These are phyloP conservation scores for Ascosphaera pollenicola DNA, from an alignment of 2,329 filamentous ascomycete genomes.

Conservation along the genomic window DNA sequence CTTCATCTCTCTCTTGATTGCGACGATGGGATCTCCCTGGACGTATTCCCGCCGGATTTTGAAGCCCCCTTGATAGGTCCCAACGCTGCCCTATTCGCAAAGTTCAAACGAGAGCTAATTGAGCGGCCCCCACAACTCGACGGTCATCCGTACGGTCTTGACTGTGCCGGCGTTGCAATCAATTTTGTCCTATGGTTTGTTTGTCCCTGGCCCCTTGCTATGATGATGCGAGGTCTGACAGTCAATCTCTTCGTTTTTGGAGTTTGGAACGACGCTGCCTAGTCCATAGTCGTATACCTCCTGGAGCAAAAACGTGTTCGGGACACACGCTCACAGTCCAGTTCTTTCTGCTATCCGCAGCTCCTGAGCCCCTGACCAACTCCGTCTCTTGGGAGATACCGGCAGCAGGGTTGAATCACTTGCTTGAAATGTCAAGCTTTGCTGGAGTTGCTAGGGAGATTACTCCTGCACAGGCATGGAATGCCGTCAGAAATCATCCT, in stretches of 20 bases:
- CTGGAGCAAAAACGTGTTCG: slow-evolving; percentile 4
- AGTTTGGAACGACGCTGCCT: slow-evolving; percentile 12
- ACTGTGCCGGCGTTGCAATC: slow-evolving; percentile 10
- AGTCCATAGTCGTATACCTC: slow-evolving; percentile 6
- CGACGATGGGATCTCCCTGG: slow-evolving; percentile 1
- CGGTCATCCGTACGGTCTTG: slow-evolving; percentile 10
- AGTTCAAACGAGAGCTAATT: not conserved
- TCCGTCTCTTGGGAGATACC: slow-evolving; percentile 9
- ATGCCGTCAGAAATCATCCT: slow-evolving; percentile 13
- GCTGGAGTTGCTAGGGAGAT: slow-evolving; percentile 12
- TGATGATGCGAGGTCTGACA: not conserved
- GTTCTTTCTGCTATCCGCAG: slow-evolving; percentile 9
- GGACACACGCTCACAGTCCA: slow-evolving; percentile 12
- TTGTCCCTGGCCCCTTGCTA: not conserved
- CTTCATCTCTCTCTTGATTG: slow-evolving; percentile 4
- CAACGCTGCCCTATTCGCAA: not conserved
- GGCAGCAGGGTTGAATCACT: slow-evolving; percentile 9
- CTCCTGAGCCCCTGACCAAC: slow-evolving; percentile 6
- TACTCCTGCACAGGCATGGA: slow-evolving; percentile 21
- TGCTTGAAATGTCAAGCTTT: slow-evolving; percentile 7
- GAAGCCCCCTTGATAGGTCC: not conserved
- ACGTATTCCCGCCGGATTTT: slow-evolving; percentile 4
- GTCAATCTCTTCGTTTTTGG: not conserved
- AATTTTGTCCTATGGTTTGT: slow-evolving; percentile 12
- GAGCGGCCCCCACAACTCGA: slow-evolving; percentile 1